These are phyloP conservation scores for Remersonia thermophila DNA, from an alignment of 2,329 filamentous ascomycete species.

Conservation along the genomic window DNA sequence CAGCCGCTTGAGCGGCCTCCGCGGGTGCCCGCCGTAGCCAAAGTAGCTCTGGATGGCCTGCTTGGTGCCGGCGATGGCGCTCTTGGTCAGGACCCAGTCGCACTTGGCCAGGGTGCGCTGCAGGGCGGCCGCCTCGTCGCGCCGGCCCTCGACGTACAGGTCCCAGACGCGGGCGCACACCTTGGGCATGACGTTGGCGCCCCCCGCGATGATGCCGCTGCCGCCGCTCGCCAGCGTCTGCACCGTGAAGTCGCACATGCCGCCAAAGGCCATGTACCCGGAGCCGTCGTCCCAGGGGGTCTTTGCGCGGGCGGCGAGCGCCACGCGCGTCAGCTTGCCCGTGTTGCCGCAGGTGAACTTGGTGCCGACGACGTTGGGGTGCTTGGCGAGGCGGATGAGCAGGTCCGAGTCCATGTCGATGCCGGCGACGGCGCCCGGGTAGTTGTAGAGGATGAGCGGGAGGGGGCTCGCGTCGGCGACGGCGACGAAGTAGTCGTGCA, in stretches of 20 bases:
- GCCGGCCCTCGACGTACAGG: constrained; percentile 59
- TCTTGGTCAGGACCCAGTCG: constrained; percentile 75
- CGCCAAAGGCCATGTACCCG: constrained; percentile 76
- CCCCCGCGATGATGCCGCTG: constrained; percentile 73
- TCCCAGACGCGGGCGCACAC: constrained; percentile 69
- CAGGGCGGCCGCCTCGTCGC: constrained; percentile 59
- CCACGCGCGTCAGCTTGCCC: constrained; percentile 76
- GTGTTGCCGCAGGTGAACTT: constrained; percentile 91
- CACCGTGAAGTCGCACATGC: constrained; percentile 76
- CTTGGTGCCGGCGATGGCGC: constrained; percentile 79
- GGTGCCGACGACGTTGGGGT: constrained; percentile 75
- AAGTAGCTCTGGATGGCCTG: constrained; percentile 67
- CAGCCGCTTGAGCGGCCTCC: constrained; percentile 58
- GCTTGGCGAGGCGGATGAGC: constrained; percentile 64
- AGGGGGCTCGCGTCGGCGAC: constrained; percentile 67
- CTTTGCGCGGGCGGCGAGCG: constrained; percentile 57
- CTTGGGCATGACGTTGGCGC: constrained; percentile 77
- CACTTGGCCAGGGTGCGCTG: constrained; percentile 68
- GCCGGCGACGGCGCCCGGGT: constrained; percentile 73
- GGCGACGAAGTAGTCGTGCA: constrained; percentile 60
- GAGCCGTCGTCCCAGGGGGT: constrained; percentile 47
- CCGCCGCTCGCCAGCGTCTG: constrained; percentile 71
- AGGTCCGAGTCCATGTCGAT: constrained; percentile 86
- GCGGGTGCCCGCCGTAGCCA: constrained; percentile 68
- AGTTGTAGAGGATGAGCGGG: constrained; percentile 82